These are phyloP conservation scores for Ustulina deusta DNA, from an alignment of 2,329 filamentous ascomycete species.

Conservation along the genomic window DNA sequence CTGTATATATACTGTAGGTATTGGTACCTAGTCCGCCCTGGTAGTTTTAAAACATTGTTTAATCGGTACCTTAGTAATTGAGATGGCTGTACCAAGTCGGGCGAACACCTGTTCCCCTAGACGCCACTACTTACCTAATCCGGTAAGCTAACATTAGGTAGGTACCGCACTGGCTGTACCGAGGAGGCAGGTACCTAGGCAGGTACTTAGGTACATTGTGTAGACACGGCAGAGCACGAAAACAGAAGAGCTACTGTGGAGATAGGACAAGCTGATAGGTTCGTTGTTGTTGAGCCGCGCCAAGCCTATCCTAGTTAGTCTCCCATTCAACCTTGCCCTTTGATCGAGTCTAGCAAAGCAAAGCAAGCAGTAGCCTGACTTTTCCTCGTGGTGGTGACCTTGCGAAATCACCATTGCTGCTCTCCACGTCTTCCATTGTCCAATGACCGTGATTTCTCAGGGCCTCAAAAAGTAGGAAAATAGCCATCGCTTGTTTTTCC, in stretches of 20 bases:
- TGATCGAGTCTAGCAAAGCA: constrained; percentile 27
- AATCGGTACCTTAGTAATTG: too few species aligned
- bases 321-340: constrained; percentile 16
- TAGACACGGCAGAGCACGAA: neutral
- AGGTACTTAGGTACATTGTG: neutral
- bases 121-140: too few species aligned
- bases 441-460: neutral
- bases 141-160: neutral
- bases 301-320: constrained; percentile 25
- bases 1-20: too few species aligned
- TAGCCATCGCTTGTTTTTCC: neutral
- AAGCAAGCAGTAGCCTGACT: constrained; percentile 15
- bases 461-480: neutral
- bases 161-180: too few species aligned
- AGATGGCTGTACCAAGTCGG: too few species aligned
- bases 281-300: constrained; percentile 15
- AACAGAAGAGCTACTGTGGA: constrained; percentile 18
- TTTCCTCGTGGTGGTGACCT: constrained; percentile 34
- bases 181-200: neutral
- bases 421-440: constrained; percentile 18
- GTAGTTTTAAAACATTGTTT: too few species aligned
- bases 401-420: constrained; percentile 22
- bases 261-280: constrained; percentile 22
- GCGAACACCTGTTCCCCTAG: too few species aligned
- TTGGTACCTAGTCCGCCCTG: too few species aligned